A percentile compares a stretch with the other conserved stretches of the same genome.
These are phyloP conservation scores for Ophiocytium majus DNA, from an alignment of 352 stramenopile species.

Conservation along the genomic window DNA sequence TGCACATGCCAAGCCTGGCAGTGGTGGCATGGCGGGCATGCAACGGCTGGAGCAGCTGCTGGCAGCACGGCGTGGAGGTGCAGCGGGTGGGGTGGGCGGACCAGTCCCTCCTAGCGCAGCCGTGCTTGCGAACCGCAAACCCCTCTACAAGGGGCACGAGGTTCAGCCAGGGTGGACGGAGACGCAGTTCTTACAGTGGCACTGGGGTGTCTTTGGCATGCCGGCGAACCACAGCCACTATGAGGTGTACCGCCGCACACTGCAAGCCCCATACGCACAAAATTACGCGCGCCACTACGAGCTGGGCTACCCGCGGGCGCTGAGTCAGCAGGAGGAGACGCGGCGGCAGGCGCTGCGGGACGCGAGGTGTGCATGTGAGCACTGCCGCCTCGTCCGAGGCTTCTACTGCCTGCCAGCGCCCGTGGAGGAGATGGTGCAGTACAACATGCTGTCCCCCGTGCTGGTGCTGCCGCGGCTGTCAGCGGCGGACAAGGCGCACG, in stretches of 20 bases:
- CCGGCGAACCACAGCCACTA: not conserved
- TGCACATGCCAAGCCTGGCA: not conserved
- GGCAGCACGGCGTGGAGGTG: too few species aligned
- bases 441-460: not conserved
- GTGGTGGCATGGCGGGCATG: not conserved
- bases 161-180: too few species aligned
- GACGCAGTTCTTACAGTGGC: too few species aligned
- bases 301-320: not conserved
- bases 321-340: not conserved
- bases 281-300: too few species aligned
- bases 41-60: too few species aligned
- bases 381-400: not conserved
- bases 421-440: not conserved
- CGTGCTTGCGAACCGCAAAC: too few species aligned
- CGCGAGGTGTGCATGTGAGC: not conserved
- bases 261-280: not conserved
- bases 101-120: too few species aligned
- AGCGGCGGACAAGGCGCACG: constrained; percentile 2
- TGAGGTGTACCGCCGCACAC: not conserved
- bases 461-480: not conserved
- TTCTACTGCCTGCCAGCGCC: not conserved
- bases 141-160: not conserved
- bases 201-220: not conserved
- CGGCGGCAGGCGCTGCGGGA: not conserved
- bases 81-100: too few species aligned